Percentiles rank a stretch among this genome's conserved stretches.
Conservation (phyloP, 1,139 yeast species). For the Suhomyces terraborum region DNA sequence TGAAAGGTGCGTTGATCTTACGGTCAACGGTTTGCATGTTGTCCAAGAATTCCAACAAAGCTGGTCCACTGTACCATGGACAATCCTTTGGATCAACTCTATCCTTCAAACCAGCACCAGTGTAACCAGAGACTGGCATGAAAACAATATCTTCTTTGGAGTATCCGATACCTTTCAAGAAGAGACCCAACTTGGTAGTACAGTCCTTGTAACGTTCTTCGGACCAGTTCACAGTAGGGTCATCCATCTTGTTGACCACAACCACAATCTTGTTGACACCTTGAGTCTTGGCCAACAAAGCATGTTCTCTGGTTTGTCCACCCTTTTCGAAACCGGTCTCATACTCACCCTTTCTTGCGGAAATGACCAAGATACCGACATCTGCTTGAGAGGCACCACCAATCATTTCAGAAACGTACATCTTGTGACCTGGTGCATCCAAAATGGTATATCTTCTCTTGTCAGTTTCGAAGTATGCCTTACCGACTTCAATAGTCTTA, state of each 20-base stretch:
- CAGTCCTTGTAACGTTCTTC: constrained; percentile 96
- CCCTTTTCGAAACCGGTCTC: constrained; percentile 99
- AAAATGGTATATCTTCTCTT: constrained; percentile 95
- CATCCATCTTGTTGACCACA: constrained; percentile 98
- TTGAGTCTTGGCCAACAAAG: constrained; percentile 94
- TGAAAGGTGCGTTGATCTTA: constrained; percentile 89
- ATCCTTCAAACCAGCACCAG: constrained; percentile 95
- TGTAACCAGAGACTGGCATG: constrained; percentile 98
- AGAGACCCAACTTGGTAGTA: constrained; percentile 72
- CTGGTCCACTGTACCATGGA: constrained; percentile 95
- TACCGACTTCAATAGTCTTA: constrained; percentile 98
- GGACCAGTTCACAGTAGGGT: constrained; percentile 94
- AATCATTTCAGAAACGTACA: constrained; percentile 98
- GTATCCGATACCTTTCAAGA: constrained; percentile 90
- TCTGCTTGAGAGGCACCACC: constrained; percentile 99
- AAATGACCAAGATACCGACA: constrained; percentile 92
- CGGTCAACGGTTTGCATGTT: constrained; percentile 79
- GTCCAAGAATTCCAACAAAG: constrained; percentile 88
- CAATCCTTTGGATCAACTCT: constrained; percentile 69
- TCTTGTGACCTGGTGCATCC: constrained; percentile 99
- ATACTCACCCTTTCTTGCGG: constrained; percentile 98
- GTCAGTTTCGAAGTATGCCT: constrained; percentile 95
- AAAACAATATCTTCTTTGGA: constrained; percentile 77
- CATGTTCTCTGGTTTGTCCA: constrained; percentile 99
- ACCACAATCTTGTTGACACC: constrained; percentile 94